Base-by-base conservation (phyloP, 2,329 filamentous ascomycete genomes). In the Trichoderma semiorbis region DNA sequence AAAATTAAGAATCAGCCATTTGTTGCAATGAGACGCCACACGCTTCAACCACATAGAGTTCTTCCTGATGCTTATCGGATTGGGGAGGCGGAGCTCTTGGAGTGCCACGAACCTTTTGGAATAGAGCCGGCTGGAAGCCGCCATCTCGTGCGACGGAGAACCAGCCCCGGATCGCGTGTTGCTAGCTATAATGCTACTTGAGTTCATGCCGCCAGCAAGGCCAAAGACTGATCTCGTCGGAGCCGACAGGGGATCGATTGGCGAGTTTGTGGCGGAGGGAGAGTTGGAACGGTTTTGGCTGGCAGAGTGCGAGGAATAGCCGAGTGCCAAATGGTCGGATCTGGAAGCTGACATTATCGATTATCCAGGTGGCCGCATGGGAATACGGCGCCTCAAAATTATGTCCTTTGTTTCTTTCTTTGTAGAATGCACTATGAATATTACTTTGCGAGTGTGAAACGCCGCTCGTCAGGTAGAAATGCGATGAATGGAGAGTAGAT, bases 111-210 rank as follows among this genome's bases (percentile, higher is more conserved):
- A 97, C 94, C 96, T 91, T 86, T 98, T 98, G 74, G 94, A 94
- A 83, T 93, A 98, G 73, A 98, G 86, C 78, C 95, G 89, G 80
- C 87, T 84, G 70, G 89, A 90, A 72, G 91, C 90, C 58, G 85
- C 83, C 80, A 94, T 89, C 76, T 98, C 96, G 85, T 97, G 95
- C 83, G 95, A 98, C 78, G 96, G 96, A 87, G 96, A 99, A 81
- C 95, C 95, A 85, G 94, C 91, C 86, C 95, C 94, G 79, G 95
- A 92, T 85, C 95, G 89, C 78, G 89, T 82, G 77, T 83, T 85
- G 75, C 84, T 84, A 74, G 86, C 82, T 86, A 91, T 90, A 79
- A 90, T 90, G 78, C 83, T 83, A 72, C 85, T 81, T 73, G 86
- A 83, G 73, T 85, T 90, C 77, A 93, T 83, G 72, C 88, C 86